A percentile compares a stretch with the other conserved stretches of the same genome.
phyloP scores from a whole-genome alignment of 768 basidiomycete species.

The Trametes punicea region DNA sequence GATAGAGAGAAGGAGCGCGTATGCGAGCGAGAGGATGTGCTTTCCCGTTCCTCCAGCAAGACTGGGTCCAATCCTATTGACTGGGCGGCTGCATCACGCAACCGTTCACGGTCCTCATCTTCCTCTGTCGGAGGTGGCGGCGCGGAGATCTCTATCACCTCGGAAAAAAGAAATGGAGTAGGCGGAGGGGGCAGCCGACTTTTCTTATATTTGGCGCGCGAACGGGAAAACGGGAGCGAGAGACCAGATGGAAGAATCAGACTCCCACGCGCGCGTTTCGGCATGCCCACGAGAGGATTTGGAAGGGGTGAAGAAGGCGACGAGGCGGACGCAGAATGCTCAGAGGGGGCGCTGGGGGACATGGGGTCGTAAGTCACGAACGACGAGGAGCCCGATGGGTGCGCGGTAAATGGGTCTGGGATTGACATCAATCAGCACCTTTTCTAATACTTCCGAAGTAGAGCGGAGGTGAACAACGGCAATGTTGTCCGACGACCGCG shows the following conservation, averaged over 20 bases:
- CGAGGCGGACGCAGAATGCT: conserved; percentile 11
- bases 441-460: neutral
- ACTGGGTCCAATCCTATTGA: conserved; percentile 65
- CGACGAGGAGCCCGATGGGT: conserved; percentile 24
- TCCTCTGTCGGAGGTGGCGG: conserved; percentile 40
- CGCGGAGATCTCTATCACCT: conserved; percentile 70
- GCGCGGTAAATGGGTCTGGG: conserved; percentile 30
- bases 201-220: conserved; percentile 24
- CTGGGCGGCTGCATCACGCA: conserved; percentile 73
- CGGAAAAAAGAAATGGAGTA: conserved; percentile 52
- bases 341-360: conserved; percentile 1
- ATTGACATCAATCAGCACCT: neutral
- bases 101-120: conserved; percentile 68
- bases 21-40: conserved; percentile 16
- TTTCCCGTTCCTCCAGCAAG: conserved; percentile 39
- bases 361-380: conserved; percentile 22
- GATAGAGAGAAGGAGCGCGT: conserved; percentile 17
- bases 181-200: conserved; percentile 21
- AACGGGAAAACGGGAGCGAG: conserved; percentile 11
- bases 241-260: conserved; percentile 21
- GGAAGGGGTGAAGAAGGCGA: conserved; percentile 7
- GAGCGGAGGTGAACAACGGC: conserved; percentile 1
- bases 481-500: neutral
- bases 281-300: conserved; percentile 5
- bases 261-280: conserved; percentile 24